Evolutionary conservation across 352 stramenopile species (phyloP), one percentile per base, ranked within the genome.

Genomic region (Phytophthora hybrid): DNA sequence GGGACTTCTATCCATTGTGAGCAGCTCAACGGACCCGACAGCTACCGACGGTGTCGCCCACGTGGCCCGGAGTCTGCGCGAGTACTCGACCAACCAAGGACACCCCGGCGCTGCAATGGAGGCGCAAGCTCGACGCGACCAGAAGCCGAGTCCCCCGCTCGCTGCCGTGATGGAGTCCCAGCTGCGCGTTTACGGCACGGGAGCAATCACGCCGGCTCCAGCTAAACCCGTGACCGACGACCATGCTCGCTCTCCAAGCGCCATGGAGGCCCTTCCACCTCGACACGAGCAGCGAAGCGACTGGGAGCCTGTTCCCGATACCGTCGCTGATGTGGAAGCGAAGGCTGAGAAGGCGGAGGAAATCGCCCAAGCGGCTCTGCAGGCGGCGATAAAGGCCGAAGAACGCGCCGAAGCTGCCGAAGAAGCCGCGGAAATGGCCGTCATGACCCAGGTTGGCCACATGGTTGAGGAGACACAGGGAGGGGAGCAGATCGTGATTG

Each of bases 1-100:
- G 34, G 65, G 58, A 52, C 51, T 72, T 21, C 13, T 78, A 10
- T 78, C 64, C 29, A 18, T 80, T 18, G 47, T 80, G 57, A 68
- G 32, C 34, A 58, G 18, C 5, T 44, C 39, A 4, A 16, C 37
- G 16, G 9, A 51, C 11, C 16, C 57, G 13, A 39, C 29, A 58
- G 26, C 23, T 29, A 51, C 39, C 29, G 8, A 26, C 11, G 31
- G 53, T 5, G 32, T 13, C 46, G 53, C 13, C 16, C 57, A 69
- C n/a, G 49, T 61, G 8, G 64, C 69, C 6, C 39, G 63, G 29
- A 19, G 64, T 18, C 31, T 72, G 23, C 63, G 58, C 41, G 39
- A 29, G 23, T 44, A 59, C 5, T 19, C 69, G 54, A 11, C 44
- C 49, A 19, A 59, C 19, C 32, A 61, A 0, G 37, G 23, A 26